A percentile compares a stretch with the other conserved stretches of the same genome.
Conservation (phyloP, 192 early-diverging fungal genomes). For the Phlyctochytrium planicorne region DNA sequence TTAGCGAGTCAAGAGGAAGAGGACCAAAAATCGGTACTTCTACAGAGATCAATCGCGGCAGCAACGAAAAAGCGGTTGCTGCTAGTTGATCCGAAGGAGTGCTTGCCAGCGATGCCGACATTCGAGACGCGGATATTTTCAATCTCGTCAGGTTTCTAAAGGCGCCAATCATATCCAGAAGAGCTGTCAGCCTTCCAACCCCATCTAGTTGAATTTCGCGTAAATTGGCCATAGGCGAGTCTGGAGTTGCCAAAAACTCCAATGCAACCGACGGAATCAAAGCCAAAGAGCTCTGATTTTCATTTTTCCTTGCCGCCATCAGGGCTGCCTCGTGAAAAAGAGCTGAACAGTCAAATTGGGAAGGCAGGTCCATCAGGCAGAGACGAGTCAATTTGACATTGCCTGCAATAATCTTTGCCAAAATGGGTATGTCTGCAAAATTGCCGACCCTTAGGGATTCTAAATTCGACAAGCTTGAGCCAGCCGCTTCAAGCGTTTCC, state of each 20-base stretch:
- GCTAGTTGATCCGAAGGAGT: conserved; percentile 9
- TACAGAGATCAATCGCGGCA: conserved; percentile 4
- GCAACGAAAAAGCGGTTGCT: background rate
- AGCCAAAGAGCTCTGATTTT: background rate
- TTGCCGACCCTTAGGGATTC: conserved; percentile 16
- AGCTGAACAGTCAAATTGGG: background rate
- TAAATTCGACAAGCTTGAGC: background rate
- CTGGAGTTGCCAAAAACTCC: too few relatives aligned
- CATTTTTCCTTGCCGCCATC: too few relatives aligned
- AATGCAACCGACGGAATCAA: background rate
- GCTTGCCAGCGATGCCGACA: conserved; percentile 18
- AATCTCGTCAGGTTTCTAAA: conserved; percentile 22
- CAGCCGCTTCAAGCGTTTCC: conserved; percentile 12
- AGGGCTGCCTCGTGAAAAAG: conserved; percentile 3
- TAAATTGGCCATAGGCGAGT: background rate
- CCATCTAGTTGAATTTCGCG: conserved; percentile 23
- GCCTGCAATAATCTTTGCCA: conserved; percentile 8
- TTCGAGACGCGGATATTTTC: conserved; percentile 12
- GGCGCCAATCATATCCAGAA: conserved; percentile 9
- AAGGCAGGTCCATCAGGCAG: conserved; percentile 18
- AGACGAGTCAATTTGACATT: conserved; percentile 8
- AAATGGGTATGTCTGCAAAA: background rate
- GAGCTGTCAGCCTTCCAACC: conserved; percentile 8
- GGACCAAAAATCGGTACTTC: conserved; percentile 18
- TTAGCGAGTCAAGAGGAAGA: conserved; percentile 11